Percentiles rank a stretch among this genome's conserved stretches.
Conservation (phyloP, 345 rosid species). For the Eucalyptus pauciflora region DNA sequence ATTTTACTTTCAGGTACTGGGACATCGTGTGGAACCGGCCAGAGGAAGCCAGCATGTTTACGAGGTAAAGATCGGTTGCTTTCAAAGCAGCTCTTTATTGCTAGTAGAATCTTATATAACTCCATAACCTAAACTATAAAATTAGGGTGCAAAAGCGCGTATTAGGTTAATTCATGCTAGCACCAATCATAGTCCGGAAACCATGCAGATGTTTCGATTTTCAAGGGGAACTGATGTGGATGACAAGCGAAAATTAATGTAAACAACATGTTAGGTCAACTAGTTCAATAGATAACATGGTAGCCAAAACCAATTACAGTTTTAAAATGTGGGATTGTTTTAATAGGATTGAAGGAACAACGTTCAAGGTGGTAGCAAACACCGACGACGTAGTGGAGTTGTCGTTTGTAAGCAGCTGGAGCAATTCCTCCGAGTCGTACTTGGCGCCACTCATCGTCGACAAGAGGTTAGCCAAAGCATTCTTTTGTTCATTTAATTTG, state of each 20-base stretch:
- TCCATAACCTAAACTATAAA: background rate
- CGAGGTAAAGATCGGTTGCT: background rate
- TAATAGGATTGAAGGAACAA: background rate
- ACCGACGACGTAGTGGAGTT: background rate
- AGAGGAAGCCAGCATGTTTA: background rate
- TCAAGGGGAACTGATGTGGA: background rate
- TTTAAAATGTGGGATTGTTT: background rate
- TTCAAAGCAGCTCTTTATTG: background rate
- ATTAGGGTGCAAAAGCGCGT: background rate
- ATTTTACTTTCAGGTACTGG: background rate
- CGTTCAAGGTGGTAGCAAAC: background rate
- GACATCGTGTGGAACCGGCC: background rate
- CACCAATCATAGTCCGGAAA: background rate
- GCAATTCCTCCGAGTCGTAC: background rate
- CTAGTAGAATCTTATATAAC: background rate
- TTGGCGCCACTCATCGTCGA: background rate
- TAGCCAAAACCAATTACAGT: background rate
- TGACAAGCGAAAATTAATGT: background rate
- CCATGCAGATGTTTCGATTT: background rate
- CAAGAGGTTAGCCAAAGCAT: background rate
- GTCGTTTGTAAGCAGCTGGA: constrained; percentile 2
- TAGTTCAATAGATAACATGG: background rate
- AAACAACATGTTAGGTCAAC: background rate
- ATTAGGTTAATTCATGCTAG: background rate
- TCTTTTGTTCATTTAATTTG: too few relatives aligned